phyloP scores from a whole-genome alignment of 768 basidiomycete species.

The Piloderma croceum region DNA sequence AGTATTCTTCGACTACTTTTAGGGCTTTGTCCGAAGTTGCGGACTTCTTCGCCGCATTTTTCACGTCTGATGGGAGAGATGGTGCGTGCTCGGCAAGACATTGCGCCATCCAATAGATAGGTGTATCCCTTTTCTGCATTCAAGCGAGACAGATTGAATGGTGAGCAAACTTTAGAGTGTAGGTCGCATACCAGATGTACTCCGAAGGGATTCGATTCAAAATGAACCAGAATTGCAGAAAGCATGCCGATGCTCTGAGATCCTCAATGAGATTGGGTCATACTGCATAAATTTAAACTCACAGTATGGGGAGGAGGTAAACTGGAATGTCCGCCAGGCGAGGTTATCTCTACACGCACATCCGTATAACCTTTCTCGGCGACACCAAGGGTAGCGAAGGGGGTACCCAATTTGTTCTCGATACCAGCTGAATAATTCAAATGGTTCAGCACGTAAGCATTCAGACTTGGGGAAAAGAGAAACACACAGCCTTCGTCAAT shows the following conservation, averaged over 20 bases:
- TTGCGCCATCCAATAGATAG: conserved; percentile 54
- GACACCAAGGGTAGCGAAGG: conserved; percentile 57
- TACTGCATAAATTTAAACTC: conserved; percentile 16
- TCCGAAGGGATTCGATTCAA: conserved; percentile 61
- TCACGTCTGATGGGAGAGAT: conserved; percentile 42
- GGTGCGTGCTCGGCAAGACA: conserved; percentile 64
- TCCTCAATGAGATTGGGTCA: conserved; percentile 4
- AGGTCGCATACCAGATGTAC: conserved; percentile 40
- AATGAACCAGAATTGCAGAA: conserved; percentile 57
- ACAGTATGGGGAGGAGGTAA: conserved; percentile 80
- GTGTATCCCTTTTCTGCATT: conserved; percentile 45
- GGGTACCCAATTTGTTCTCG: conserved; percentile 41
- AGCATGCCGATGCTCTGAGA: conserved; percentile 71
- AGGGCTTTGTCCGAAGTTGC: conserved; percentile 46
- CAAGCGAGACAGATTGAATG: neutral
- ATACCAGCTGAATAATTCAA: conserved; percentile 40
- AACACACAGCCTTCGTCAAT: conserved; percentile 69
- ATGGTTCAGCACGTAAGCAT: conserved; percentile 3
- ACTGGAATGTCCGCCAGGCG: conserved; percentile 82
- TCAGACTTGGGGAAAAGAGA: neutral
- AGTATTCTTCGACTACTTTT: conserved; percentile 41
- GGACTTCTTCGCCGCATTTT: conserved; percentile 43
- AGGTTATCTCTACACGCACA: conserved; percentile 55
- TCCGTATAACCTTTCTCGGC: conserved; percentile 73
- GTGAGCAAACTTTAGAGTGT: neutral